Base-by-base conservation (phyloP, 306 rosid species). In the Sesbania bispinosa region DNA sequence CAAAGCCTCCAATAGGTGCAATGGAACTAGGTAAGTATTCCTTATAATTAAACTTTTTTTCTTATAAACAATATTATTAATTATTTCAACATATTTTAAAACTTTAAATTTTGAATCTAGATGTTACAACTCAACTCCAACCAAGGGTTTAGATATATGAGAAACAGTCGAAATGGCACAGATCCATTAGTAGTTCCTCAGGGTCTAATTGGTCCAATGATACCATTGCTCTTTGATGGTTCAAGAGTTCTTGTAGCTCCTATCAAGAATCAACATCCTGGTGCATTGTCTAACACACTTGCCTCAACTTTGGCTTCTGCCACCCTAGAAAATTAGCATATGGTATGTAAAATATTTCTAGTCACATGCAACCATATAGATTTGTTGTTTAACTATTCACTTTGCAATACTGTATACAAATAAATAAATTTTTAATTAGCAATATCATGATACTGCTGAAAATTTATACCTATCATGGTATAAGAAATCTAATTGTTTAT, bases 231-330 rank as follows among this genome's bases (percentile, higher is more conserved):
- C 36, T 81, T 74, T 80, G 90, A 87, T 20, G 79, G 81, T 47
- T 46, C 88, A 11, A 84, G 81, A 50, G 78, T 81, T 74, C 52
- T 84, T 45, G 62, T 69, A 18, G 19, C 87, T 39, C 77, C 88
- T 2, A 51, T 20, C 24, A 89, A 81, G 61, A 32, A 45, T 71
- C 93, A 80, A 8, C 84, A 51, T 32, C 33, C 86, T 20, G 85
- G 85, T 38, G 67, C 74, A 0, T 50, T 77, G 76, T 91, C 90
- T 42, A 73, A 92, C 19, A 69, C 89, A 13, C 92, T 93, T 57
- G 80, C 93, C 32, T 93, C 98, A 15, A 81, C 92, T 8, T 71
- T 92, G 70, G 95, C 98, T 20, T 83, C 92, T 50, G 96, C 97
- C 18, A 77, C 86, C 33, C 93, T 79, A 0, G 90, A 90, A 60